Evolutionary conservation across 2,329 filamentous ascomycete genomes (phyloP).

Genomic region (Didymella exigua): DNA sequence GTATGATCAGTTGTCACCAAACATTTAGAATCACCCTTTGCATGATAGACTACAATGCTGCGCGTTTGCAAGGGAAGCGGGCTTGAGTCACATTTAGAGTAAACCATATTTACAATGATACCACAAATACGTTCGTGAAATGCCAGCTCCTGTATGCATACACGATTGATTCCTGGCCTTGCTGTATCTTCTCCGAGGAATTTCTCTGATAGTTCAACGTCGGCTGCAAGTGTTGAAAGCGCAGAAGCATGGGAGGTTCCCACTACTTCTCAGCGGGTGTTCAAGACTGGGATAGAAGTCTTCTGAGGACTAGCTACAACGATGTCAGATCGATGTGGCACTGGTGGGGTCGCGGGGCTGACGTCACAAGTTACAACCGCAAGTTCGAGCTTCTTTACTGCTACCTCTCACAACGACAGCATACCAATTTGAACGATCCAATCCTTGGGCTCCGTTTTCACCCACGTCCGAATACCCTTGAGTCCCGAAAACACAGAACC

Average conservation of each 20-base stretch:
- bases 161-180: neutral
- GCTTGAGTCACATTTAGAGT: neutral
- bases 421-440: too few relatives aligned
- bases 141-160: neutral
- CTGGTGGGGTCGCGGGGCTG: neutral
- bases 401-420: neutral
- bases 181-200: neutral
- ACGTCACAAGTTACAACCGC: conserved; percentile 14
- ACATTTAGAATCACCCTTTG: conserved; percentile 62
- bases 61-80: neutral
- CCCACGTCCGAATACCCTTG: too few relatives aligned
- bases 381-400: neutral
- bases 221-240: too few relatives aligned
- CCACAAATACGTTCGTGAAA: neutral
- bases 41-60: neutral
- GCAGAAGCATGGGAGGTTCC: too few relatives aligned
- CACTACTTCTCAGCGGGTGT: too few relatives aligned
- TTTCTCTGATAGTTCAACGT: too few relatives aligned
- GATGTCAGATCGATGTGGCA: too few relatives aligned
- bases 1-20: conserved; percentile 85
- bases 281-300: too few relatives aligned
- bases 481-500: too few relatives aligned
- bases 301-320: too few relatives aligned
- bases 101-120: neutral
- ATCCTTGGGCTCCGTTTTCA: too few relatives aligned